These are phyloP conservation scores for Aspergillus clavatus DNA, from an alignment of 2,329 filamentous ascomycete genomes.

Conservation along the genomic window DNA sequence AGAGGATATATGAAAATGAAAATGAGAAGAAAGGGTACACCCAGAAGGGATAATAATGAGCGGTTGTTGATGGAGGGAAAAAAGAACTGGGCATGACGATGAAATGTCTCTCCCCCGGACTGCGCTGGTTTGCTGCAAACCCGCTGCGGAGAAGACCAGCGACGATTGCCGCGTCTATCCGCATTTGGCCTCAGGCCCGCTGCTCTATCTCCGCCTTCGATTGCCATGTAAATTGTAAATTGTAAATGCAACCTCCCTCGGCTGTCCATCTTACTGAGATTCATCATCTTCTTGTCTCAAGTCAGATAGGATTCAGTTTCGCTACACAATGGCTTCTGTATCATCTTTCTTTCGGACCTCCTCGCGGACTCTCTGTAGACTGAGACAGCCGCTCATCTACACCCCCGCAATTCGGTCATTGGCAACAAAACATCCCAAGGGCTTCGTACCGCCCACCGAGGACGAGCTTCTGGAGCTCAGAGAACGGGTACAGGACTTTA, in stretches of 20 bases:
- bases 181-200: slow-evolving; percentile 20
- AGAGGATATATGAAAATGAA: slow-evolving; percentile 11
- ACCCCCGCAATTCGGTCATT: slow-evolving; percentile 39
- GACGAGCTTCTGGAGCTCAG: slow-evolving; percentile 75
- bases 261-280: not conserved
- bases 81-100: slow-evolving; percentile 15
- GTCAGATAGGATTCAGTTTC: not conserved
- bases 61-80: slow-evolving; percentile 6
- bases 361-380: slow-evolving; percentile 23
- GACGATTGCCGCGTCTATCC: slow-evolving; percentile 46
- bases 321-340: slow-evolving; percentile 28
- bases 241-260: slow-evolving; percentile 2
- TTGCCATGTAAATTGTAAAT: not conserved
- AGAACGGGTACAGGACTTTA: slow-evolving; percentile 82
- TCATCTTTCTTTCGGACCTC: slow-evolving; percentile 31
- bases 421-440: slow-evolving; percentile 65
- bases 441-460: slow-evolving; percentile 61
- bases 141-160: slow-evolving; percentile 29
- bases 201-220: slow-evolving; percentile 3
- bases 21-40: not conserved
- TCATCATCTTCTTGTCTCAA: not conserved
- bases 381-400: slow-evolving; percentile 27
- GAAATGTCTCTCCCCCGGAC: slow-evolving; percentile 2
- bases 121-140: too few species aligned
- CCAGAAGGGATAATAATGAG: not conserved